phyloP scores from a whole-genome alignment of 2,329 filamentous ascomycete genomes.

The Diplodia corticola region DNA sequence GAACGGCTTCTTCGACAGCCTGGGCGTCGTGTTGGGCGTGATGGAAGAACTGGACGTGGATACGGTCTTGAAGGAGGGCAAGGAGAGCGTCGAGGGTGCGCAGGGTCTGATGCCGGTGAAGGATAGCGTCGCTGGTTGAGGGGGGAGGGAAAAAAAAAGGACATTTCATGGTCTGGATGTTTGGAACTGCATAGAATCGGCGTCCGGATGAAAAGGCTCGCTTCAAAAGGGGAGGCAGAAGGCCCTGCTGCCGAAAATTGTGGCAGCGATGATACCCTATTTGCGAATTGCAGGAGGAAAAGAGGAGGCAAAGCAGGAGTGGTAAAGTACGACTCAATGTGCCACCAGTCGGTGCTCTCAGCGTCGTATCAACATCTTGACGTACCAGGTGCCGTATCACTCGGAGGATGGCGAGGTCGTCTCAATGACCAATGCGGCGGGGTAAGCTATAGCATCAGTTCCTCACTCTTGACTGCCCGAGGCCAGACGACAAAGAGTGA shows the following conservation, averaged over 20 bases:
- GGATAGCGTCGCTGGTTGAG: conserved; percentile 10
- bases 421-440: background rate
- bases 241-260: background rate
- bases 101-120: conserved; percentile 39
- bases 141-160: no score
- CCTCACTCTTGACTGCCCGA: background rate
- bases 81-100: conserved; percentile 58
- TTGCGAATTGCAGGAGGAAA: background rate
- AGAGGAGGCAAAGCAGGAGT: background rate
- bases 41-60: conserved; percentile 91
- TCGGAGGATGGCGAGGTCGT: background rate
- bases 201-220: background rate
- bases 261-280: background rate
- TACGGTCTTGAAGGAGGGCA: conserved; percentile 59
- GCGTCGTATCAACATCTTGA: background rate
- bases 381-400: background rate
- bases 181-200: background rate
- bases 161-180: no score
- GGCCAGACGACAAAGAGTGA: background rate
- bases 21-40: conserved; percentile 79
- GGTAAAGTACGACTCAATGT: background rate
- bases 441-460: background rate
- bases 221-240: background rate
- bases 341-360: background rate
- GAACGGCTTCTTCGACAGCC: conserved; percentile 92